phyloP scores from a whole-genome alignment of 805 yeast genomes.

The Debaryomyces maramus region DNA sequence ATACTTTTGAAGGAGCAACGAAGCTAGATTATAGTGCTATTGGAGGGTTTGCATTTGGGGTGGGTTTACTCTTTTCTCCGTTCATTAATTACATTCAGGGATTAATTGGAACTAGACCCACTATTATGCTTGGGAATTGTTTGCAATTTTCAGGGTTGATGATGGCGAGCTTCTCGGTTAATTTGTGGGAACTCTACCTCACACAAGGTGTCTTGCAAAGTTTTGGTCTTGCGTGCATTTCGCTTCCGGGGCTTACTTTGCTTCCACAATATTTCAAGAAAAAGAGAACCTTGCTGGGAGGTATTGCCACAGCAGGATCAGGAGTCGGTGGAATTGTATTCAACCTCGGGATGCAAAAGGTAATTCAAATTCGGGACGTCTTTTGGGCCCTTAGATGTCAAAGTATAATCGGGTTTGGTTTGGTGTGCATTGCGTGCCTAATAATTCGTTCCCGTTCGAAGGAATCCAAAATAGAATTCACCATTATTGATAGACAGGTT shows the following conservation, averaged over 20 bases:
- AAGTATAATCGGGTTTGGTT: slow-evolving; percentile 36
- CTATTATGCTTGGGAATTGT: slow-evolving; percentile 47
- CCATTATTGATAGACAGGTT: slow-evolving; percentile 41
- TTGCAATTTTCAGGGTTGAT: slow-evolving; percentile 55
- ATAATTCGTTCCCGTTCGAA: slow-evolving; percentile 18
- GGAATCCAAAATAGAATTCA: slow-evolving; percentile 23
- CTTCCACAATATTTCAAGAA: slow-evolving; percentile 72
- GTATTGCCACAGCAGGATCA: slow-evolving; percentile 50
- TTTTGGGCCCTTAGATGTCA: slow-evolving; percentile 54
- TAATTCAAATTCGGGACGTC: slow-evolving; percentile 37
- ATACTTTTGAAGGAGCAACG: slow-evolving; percentile 54
- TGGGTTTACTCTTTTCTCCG: slow-evolving; percentile 55
- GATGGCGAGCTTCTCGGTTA: slow-evolving; percentile 58
- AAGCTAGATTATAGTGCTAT: slow-evolving; percentile 62
- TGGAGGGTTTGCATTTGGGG: slow-evolving; percentile 66
- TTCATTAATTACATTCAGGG: slow-evolving; percentile 48
- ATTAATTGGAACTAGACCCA: slow-evolving; percentile 38
- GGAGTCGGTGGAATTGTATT: slow-evolving; percentile 55
- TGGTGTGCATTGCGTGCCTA: slow-evolving; percentile 22
- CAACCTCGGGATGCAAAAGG: slow-evolving; percentile 48
- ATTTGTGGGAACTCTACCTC: slow-evolving; percentile 63
- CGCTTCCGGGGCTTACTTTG: slow-evolving; percentile 58
- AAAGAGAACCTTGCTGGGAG: slow-evolving; percentile 55
- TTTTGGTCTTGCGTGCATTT: slow-evolving; percentile 54
- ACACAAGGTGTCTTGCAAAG: slow-evolving; percentile 71